Evolutionary conservation across 257 asterid species (phyloP).

Genomic region (Nicotiana benthamiana): DNA sequence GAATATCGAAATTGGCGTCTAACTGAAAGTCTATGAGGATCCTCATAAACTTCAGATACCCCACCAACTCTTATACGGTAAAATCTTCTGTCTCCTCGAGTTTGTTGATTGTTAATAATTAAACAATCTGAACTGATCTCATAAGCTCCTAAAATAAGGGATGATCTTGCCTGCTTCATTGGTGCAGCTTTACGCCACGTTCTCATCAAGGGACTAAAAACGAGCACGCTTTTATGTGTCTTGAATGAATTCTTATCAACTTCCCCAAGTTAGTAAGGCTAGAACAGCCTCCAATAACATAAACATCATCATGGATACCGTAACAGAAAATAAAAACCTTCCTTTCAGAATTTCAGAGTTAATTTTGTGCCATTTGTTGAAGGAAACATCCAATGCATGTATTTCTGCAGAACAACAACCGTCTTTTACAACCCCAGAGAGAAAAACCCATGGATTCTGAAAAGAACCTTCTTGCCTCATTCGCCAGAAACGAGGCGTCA

Average conservation of each 20-base stretch:
- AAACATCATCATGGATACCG: constrained; percentile 55
- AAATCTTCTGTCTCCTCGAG: constrained; percentile 44
- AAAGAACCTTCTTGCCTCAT: constrained; percentile 60
- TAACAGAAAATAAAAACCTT: constrained; percentile 70
- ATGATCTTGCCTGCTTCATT: constrained; percentile 77
- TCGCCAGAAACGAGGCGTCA: constrained; percentile 61
- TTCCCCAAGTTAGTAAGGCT: constrained; percentile 83
- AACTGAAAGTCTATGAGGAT: constrained; percentile 88
- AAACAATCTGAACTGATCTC: constrained; percentile 58
- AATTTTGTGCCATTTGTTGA: constrained; percentile 69
- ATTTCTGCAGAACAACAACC: constrained; percentile 85
- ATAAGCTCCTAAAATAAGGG: constrained; percentile 66
- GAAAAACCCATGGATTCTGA: constrained; percentile 76
- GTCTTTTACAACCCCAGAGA: constrained; percentile 73
- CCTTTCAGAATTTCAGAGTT: constrained; percentile 65
- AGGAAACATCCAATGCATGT: constrained; percentile 69
- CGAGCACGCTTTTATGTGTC: constrained; percentile 78
- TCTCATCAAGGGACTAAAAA: constrained; percentile 61
- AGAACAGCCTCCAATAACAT: constrained; percentile 82
- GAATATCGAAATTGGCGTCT: constrained; percentile 63
- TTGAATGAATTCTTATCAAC: constrained; percentile 77
- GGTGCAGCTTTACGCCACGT: constrained; percentile 80
- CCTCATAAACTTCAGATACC: constrained; percentile 80
- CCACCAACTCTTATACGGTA: constrained; percentile 61
- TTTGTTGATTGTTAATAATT: constrained; percentile 44